Base-by-base conservation (phyloP, 2,329 filamentous ascomycete genomes). In the Aspergillus quadrilineatus region DNA sequence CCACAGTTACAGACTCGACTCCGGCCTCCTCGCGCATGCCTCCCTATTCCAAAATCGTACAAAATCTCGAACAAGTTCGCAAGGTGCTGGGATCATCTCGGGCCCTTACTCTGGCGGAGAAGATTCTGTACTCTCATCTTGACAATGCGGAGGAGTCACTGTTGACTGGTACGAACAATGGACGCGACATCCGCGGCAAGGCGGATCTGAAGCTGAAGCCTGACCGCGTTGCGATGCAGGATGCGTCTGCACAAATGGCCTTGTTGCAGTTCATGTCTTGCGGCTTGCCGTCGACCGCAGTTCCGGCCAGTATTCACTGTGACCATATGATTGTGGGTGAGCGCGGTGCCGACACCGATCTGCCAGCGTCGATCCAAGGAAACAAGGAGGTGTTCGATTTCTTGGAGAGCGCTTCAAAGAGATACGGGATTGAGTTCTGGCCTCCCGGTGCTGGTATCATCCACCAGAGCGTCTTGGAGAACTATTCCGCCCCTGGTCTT, bases 311-410 rank as follows among this genome's bases (percentile, higher is more conserved):
- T 74, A 97, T 97, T 66, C 94, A 99, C 79, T 99, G 94, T 77
- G 94, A 99, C 79, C 94, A 99, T 75, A 88, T 99, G 86, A 97
- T 99, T 77, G 93, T 97, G 30, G 94, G 93, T 55, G 88, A 95
- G 76, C 89, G 87, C 71, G 94, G 94, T 57, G 94, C 93, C 36
- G 88, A 93, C 67, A 84, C 86, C 26, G 94, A 99, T 77, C 78
- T 99, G 60, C 85, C 88, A 29, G 85, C 88, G 32, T 94, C 92
- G 42, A 95, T 99, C 60, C 82, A 88, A 75, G 89, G 89, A 46
- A 99, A 99, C 76, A 92, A 92, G 74, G 94, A 99, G 80, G 92
- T 99, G 0, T 99, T 97, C 72, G 91, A 96, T 75, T 99, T 99
- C 74, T 77, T 99, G 56, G 93, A 97, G 81, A 95, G 90, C 53